These are phyloP conservation scores for Falciphora oryzae DNA, from an alignment of 2,329 filamentous ascomycete species.

Conservation along the genomic window DNA sequence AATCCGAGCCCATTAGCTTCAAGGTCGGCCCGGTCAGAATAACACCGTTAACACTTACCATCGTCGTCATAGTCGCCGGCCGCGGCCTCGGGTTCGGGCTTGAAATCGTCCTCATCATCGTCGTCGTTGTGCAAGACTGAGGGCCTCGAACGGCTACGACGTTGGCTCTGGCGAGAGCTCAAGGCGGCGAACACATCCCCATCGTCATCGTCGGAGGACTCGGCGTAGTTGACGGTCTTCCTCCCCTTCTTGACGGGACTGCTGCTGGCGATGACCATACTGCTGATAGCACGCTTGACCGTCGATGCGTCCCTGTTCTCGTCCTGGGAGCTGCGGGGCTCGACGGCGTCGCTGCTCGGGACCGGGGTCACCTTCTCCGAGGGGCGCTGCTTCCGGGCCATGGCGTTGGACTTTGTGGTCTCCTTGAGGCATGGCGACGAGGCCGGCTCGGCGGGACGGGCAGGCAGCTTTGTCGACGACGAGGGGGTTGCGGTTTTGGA, in stretches of 20 bases:
- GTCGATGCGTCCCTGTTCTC: constrained; percentile 50
- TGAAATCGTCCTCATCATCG: constrained; percentile 59
- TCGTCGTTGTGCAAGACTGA: constrained; percentile 66
- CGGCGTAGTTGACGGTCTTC: constrained; percentile 66
- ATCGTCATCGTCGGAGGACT: constrained; percentile 76
- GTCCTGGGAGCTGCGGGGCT: constrained; percentile 58
- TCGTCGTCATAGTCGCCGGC: constrained; percentile 51
- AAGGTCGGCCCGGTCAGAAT: not conserved
- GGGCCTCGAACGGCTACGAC: constrained; percentile 44
- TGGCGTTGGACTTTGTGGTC: constrained; percentile 40
- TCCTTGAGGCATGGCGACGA: constrained; percentile 38
- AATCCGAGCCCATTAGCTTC: constrained; percentile 8
- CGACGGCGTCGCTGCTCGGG: constrained; percentile 71
- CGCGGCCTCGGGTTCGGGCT: constrained; percentile 40
- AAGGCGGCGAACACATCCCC: constrained; percentile 59
- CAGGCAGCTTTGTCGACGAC: constrained; percentile 22
- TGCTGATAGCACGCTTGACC: constrained; percentile 35
- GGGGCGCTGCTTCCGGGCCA: constrained; percentile 32
- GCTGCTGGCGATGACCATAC: constrained; percentile 33
- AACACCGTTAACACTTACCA: constrained; percentile 33
- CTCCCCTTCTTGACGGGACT: constrained; percentile 75
- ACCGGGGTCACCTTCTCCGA: constrained; percentile 58
- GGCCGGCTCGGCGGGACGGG: constrained; percentile 22
- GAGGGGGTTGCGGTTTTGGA: constrained; percentile 44
- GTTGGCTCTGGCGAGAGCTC: constrained; percentile 32